Conservation (phyloP, 345 rosid genomes). For the Hirschfeldia incana region DNA sequence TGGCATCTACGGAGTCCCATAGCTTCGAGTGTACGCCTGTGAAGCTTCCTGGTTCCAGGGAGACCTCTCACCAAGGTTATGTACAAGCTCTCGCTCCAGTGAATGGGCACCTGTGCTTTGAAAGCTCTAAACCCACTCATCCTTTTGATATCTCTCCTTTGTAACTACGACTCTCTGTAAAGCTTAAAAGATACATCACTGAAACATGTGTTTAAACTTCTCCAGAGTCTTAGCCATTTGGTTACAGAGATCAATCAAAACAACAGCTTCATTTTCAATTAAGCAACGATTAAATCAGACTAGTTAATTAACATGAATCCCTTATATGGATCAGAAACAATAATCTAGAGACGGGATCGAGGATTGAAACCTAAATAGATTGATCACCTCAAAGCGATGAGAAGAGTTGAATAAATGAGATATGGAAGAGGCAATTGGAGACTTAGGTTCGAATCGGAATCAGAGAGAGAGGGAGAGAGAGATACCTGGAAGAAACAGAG, state of each 20-base stretch:
- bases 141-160: constrained; percentile 1
- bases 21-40: constrained; percentile 79
- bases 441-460: not conserved
- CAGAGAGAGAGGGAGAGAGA: not conserved
- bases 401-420: not conserved
- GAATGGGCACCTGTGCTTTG: constrained; percentile 62
- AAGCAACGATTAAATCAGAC: not conserved
- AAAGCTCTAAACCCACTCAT: constrained; percentile 85
- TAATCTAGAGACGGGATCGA: not conserved
- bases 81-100: constrained; percentile 66
- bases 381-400: not conserved
- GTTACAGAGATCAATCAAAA: not conserved
- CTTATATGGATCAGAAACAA: not conserved
- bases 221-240: not conserved
- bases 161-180: constrained; percentile 10
- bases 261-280: not conserved
- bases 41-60: constrained; percentile 82
- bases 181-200: constrained; percentile 6
- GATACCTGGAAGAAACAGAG: constrained; percentile 7
- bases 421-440: not conserved
- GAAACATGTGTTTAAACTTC: not conserved
- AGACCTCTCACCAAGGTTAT: constrained; percentile 79
- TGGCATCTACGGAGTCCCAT: constrained; percentile 68
- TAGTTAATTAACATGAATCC: not conserved
- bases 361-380: constrained; percentile 13